Evolutionary conservation across 1,284 basidiomycete genomes (phyloP), one percentile per base, ranked within the genome.

Genomic region (Moesziomyces parantarcticus): DNA sequence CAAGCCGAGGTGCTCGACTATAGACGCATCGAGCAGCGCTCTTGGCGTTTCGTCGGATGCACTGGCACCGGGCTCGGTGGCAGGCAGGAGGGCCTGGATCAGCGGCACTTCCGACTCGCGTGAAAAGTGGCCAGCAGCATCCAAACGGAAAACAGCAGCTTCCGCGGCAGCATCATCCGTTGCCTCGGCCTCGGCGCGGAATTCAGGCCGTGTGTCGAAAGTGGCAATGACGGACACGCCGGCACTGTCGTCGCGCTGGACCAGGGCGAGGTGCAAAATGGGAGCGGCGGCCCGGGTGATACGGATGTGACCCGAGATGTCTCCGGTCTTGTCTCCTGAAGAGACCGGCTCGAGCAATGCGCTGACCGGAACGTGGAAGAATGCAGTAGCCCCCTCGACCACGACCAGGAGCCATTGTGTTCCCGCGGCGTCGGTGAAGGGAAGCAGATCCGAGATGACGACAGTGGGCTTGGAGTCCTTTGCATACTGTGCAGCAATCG

Each of bases 321-420:
- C 58, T 22, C 67, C 56, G 14, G 52, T 54, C 49, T 57, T 55
- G 22, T 58, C 60, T 11, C 55, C 56, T 3, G 50, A 39, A 8
- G 47, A 3, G 39, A 49, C n/a, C 22, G 71, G 51, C 23, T 44
- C 47, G 21, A 66, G 25, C 44, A 78, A 43, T 18, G 51, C 55
- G 36, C 51, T 50, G 36, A 75, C 47, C 2, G 76, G 69, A 1
- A 79, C 44, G 11, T 67, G 50, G 55, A 76, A 79, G 63, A 79
- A 69, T 9, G 76, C 75, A 11, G 69, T 71, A 3, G 79, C 77
- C 3, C 79, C 79, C 43, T 81, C 76, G 16, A 75, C 61, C 9
- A 76, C 64, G 16, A 79, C 40, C 32, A 81, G 51, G 13, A 81
- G 47, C 64, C 60, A 63, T 20, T 42, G 29, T 23, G 58, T 43